A percentile compares a stretch with the other conserved stretches of the same genome.
phyloP scores from a whole-genome alignment of 805 yeast species.

The Wickerhamomyces strasburgensis region DNA sequence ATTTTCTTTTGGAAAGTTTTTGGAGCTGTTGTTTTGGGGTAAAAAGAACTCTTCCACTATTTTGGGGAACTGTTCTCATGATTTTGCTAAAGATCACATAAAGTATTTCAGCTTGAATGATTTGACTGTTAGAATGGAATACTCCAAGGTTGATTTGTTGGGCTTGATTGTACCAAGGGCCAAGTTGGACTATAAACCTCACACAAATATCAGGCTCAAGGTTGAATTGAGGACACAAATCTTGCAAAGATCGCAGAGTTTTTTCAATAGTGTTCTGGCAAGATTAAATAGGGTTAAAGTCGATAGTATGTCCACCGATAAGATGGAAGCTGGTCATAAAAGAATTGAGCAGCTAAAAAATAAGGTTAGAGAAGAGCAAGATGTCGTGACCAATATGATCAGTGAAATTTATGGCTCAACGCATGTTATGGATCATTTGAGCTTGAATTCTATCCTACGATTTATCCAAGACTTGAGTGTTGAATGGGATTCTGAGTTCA shows the following conservation, averaged over 20 bases:
- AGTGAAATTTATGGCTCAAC: conserved; percentile 50
- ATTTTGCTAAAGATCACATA: conserved; percentile 74
- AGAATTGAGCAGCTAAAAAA: conserved; percentile 54
- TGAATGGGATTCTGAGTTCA: conserved; percentile 81
- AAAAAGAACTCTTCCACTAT: conserved; percentile 48
- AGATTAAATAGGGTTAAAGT: conserved; percentile 71
- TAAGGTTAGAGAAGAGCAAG: conserved; percentile 47
- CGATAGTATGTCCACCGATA: conserved; percentile 67
- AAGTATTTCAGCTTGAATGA: conserved; percentile 82
- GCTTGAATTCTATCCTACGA: conserved; percentile 64
- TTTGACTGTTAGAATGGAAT: conserved; percentile 73
- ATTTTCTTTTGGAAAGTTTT: conserved; percentile 87
- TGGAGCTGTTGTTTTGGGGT: conserved; percentile 83
- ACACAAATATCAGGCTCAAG: conserved; percentile 63
- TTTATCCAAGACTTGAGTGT: conserved; percentile 77
- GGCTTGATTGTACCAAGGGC: conserved; percentile 77
- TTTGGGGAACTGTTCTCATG: conserved; percentile 69
- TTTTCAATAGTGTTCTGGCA: conserved; percentile 68
- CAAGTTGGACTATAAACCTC: conserved; percentile 65
- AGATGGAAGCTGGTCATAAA: conserved; percentile 61
- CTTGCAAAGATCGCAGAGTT: conserved; percentile 44
- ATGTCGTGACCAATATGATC: conserved; percentile 38
- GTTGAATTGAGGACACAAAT: conserved; percentile 55
- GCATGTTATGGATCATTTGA: conserved; percentile 59
- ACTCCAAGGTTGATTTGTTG: conserved; percentile 66